Base-by-base conservation (phyloP, 208 protist genomes). In the Acanthamoeba culbertsoni region DNA sequence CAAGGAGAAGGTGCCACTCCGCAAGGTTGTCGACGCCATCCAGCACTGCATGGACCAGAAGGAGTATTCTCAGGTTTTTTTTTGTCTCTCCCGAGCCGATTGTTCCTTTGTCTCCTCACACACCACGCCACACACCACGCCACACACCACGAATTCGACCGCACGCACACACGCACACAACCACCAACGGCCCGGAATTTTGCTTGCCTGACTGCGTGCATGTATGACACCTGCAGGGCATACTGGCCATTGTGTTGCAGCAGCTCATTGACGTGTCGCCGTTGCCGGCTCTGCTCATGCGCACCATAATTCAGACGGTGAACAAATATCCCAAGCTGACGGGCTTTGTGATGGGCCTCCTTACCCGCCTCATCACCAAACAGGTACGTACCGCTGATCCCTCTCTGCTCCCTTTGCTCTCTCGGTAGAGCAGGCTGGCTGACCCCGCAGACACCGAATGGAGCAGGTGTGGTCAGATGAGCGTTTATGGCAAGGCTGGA, bases 171-270 rank as follows among this genome's bases (percentile, higher is more conserved):
- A n/a, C n/a, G n/a, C n/a, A n/a, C n/a, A n/a, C n/a, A n/a, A n/a
- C n/a, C n/a, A n/a, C n/a, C n/a, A n/a, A n/a, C n/a, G n/a, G n/a
- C n/a, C n/a, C n/a, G n/a, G n/a, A n/a, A n/a, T n/a, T n/a, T n/a
- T n/a, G n/a, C n/a, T n/a, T n/a, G n/a, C n/a, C n/a, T n/a, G n/a
- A n/a, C 48, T 55, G 48, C 48, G 48, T 55, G 12, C 12, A 23
- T 18, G 48, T 55, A 8, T 23, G 48, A 18, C 48, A 55, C 62
- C 10, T 20, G 28, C 71, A 82, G 42, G 33, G 40, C 71, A 82
- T 82, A 10, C 20, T 82, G 71, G 71, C 71, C 16, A 82, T 82
- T n/a, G 71, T 82, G 71, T 35, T 82, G 71, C 71, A 82, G 40
- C 71, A 82, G 71, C 40, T 82, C 20, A 51, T 82, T 18, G 71